Percentiles rank a stretch among this genome's conserved stretches.
phyloP scores from a whole-genome alignment of 1,284 basidiomycete species.

The Boletellus deceptivus region DNA sequence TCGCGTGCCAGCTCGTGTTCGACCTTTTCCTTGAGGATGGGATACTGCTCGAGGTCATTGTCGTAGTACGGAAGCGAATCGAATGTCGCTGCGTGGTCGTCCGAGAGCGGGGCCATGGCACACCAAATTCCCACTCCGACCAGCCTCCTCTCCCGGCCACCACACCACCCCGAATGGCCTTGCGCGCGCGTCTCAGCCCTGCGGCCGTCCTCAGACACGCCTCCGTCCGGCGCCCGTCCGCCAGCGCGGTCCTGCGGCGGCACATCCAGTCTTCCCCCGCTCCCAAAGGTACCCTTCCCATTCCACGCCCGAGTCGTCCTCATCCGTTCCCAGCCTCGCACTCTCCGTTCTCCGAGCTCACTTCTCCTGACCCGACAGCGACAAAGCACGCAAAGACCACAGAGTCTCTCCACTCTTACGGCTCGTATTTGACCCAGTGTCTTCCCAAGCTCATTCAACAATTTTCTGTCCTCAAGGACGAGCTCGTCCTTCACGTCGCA shows the following conservation, averaged over 20 bases:
- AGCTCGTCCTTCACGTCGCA: slow-evolving; percentile 86
- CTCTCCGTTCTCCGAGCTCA: slow-evolving; percentile 83
- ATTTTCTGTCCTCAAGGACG: slow-evolving; percentile 97
- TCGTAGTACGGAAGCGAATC: slow-evolving; percentile 96
- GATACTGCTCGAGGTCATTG: slow-evolving; percentile 81
- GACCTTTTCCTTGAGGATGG: slow-evolving; percentile 69
- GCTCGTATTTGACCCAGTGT: slow-evolving; percentile 87
- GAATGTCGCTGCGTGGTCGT: slow-evolving; percentile 41
- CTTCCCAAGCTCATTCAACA: slow-evolving; percentile 96
- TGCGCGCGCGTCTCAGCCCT: slow-evolving; percentile 47
- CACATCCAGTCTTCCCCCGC: slow-evolving; percentile 25
- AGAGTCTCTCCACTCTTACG: slow-evolving; percentile 82
- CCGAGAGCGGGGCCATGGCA: slow-evolving; percentile 16
- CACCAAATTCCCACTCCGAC: slow-evolving; percentile 30
- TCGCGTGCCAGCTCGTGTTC: slow-evolving; percentile 70
- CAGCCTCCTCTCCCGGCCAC: slow-evolving; percentile 14
- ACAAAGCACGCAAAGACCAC: slow-evolving; percentile 68
- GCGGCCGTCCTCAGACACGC: slow-evolving; percentile 38
- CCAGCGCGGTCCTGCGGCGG: slow-evolving; percentile 6
- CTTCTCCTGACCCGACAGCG: slow-evolving; percentile 81
- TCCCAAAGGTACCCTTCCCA: slow-evolving; percentile 38
- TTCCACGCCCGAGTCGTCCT: slow-evolving; percentile 5
- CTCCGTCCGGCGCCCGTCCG: slow-evolving; percentile 19
- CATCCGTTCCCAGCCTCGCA: slow-evolving; percentile 49
- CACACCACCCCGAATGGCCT: slow-evolving; percentile 41